Percentiles rank a stretch among this genome's conserved stretches.
These are phyloP conservation scores for Arthrobotrys iridis DNA, from an alignment of 2,329 filamentous ascomycete genomes.

Conservation along the genomic window DNA sequence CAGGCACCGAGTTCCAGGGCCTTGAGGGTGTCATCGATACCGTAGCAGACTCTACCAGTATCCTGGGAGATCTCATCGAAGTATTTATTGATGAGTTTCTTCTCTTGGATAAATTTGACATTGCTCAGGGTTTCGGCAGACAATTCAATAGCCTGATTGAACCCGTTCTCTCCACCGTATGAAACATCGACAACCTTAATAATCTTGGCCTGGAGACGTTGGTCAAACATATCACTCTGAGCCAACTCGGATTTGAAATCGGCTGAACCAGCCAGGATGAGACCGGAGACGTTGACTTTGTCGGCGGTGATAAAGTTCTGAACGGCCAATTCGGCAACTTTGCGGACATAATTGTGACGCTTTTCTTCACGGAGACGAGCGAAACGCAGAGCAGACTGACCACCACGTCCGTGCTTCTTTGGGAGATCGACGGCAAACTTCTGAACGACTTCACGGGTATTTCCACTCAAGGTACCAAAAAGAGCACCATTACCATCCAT, in stretches of 20 bases:
- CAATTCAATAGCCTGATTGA: conserved; percentile 98
- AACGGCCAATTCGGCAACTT: conserved; percentile 95
- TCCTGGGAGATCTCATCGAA: conserved; percentile 99
- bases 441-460: conserved; percentile 95
- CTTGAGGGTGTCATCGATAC: conserved; percentile 97
- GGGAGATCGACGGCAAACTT: conserved; percentile 98
- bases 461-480: conserved; percentile 95
- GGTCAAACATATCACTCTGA: conserved; percentile 95
- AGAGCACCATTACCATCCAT: conserved; percentile 99
- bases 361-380: conserved; percentile 99
- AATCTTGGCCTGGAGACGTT: conserved; percentile 89
- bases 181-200: conserved; percentile 99
- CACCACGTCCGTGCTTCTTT: conserved; percentile 99
- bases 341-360: conserved; percentile 99
- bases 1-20: conserved; percentile 94
- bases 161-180: conserved; percentile 98
- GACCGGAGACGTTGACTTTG: conserved; percentile 95
- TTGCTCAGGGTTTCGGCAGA: conserved; percentile 95
- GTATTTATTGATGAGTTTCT: conserved; percentile 99
- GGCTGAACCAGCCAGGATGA: conserved; percentile 95
- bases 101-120: conserved; percentile 99
- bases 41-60: conserved; percentile 95
- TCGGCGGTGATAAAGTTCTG: conserved; percentile 99
- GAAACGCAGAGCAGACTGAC: conserved; percentile 99
- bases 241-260: conserved; percentile 99